Percentiles rank a stretch among this genome's conserved stretches.
These are phyloP conservation scores for Rhododendron molle DNA, from an alignment of 148 eudicot species.

Conservation along the genomic window DNA sequence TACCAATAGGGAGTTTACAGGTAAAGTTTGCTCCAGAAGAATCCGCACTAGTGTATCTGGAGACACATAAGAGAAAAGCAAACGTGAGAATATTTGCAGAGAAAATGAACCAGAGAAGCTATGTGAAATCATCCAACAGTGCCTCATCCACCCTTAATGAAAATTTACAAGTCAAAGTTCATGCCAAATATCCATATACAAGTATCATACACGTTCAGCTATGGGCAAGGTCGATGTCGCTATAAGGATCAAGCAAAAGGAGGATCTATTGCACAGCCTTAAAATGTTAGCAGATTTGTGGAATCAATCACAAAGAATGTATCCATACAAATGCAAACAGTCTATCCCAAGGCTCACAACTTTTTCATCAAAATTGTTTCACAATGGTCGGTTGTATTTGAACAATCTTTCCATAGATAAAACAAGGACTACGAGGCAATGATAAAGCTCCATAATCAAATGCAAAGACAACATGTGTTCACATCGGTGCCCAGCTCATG, in stretches of 20 bases:
- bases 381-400: not conserved
- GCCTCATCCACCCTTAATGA: not conserved
- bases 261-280: not conserved
- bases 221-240: not conserved
- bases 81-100: not conserved
- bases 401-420: not conserved
- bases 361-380: not conserved
- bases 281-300: not conserved
- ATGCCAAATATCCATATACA: not conserved
- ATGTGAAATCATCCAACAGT: not conserved
- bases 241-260: slow-evolving; percentile 1
- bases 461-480: not conserved
- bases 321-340: not conserved
- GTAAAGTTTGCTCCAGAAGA: slow-evolving; percentile 43
- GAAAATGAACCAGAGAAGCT: not conserved
- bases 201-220: not conserved
- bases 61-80: not conserved
- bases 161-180: not conserved
- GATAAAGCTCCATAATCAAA: not conserved
- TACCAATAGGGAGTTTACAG: slow-evolving; percentile 40
- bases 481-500: not conserved
- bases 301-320: not conserved
- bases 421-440: too few relatives aligned
- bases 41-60: slow-evolving; percentile 38
- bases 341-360: not conserved